Evolutionary conservation across 2,329 filamentous ascomycete genomes (phyloP).

Genomic region (Aspergillus sp.): DNA sequence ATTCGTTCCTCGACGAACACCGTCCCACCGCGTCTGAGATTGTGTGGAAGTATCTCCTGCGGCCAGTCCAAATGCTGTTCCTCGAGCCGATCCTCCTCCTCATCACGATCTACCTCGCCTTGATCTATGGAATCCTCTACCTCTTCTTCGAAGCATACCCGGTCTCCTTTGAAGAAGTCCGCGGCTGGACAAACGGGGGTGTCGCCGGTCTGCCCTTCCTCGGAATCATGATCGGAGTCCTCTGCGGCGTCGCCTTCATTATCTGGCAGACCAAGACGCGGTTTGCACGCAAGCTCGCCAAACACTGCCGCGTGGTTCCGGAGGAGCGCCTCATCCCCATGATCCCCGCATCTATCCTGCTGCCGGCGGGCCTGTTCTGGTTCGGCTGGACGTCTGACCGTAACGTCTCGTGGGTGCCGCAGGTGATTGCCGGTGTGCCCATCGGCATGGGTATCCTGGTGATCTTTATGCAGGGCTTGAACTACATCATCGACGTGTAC

Average conservation of each 20-base stretch:
- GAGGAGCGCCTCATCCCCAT: conserved; percentile 47
- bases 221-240: conserved; percentile 32
- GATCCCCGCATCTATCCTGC: conserved; percentile 41
- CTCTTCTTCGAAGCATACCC: conserved; percentile 43
- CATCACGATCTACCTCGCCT: conserved; percentile 44
- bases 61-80: conserved; percentile 47
- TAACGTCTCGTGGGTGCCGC: conserved; percentile 43
- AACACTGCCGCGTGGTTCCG: conserved; percentile 36
- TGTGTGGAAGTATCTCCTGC: conserved; percentile 43
- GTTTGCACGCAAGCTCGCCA: conserved; percentile 32
- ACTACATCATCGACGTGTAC: conserved; percentile 42
- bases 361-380: conserved; percentile 48
- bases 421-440: conserved; percentile 41
- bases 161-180: conserved; percentile 36
- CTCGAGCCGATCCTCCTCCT: conserved; percentile 49
- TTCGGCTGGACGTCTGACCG: conserved; percentile 47
- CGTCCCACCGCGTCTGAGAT: conserved; percentile 39
- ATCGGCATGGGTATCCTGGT: conserved; percentile 44
- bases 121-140: conserved; percentile 38
- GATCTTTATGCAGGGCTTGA: conserved; percentile 40
- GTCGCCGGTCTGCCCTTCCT: conserved; percentile 39
- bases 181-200: conserved; percentile 36
- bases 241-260: conserved; percentile 35
- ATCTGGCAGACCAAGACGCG: conserved; percentile 41
- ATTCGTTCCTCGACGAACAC: conserved; percentile 45